These are phyloP conservation scores for Leishmania guyanensis DNA, from an alignment of 208 protist species.

Conservation along the genomic window DNA sequence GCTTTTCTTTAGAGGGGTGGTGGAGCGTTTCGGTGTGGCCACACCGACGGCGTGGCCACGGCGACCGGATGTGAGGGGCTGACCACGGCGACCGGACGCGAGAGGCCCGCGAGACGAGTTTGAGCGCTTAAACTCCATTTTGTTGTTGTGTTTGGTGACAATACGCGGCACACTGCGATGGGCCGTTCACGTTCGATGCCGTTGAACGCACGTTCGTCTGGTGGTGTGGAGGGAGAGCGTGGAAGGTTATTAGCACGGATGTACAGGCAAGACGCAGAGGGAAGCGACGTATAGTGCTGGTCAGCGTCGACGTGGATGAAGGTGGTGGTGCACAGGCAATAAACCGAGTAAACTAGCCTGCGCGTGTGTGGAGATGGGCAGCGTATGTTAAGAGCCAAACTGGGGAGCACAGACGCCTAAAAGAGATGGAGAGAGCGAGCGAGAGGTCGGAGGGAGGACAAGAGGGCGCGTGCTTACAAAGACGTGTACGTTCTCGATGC, in stretches of 20 bases:
- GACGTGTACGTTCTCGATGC: too few relatives aligned
- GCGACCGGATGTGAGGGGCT: background rate
- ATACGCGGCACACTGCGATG: too few relatives aligned
- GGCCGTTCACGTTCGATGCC: too few relatives aligned
- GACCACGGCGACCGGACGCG: conserved; percentile 12
- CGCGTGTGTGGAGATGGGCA: too few relatives aligned
- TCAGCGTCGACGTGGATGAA: background rate
- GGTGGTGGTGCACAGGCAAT: background rate
- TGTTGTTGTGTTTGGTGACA: background rate
- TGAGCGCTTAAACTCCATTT: conserved; percentile 75
- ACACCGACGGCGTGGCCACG: background rate
- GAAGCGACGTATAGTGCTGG: background rate
- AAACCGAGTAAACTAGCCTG: background rate
- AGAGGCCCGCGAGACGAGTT: conserved; percentile 63
- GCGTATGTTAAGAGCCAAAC: too few relatives aligned
- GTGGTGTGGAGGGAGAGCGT: background rate
- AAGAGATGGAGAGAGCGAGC: too few relatives aligned
- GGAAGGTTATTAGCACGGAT: too few relatives aligned
- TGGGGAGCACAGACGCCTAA: background rate
- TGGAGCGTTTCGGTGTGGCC: background rate
- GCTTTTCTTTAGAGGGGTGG: background rate
- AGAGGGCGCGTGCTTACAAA: too few relatives aligned
- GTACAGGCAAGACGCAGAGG: background rate
- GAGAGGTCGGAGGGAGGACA: too few relatives aligned
- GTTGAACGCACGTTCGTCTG: too few relatives aligned